phyloP scores from a whole-genome alignment of 805 yeast genomes.

The Hemisphaericaspora nanyangensis region DNA sequence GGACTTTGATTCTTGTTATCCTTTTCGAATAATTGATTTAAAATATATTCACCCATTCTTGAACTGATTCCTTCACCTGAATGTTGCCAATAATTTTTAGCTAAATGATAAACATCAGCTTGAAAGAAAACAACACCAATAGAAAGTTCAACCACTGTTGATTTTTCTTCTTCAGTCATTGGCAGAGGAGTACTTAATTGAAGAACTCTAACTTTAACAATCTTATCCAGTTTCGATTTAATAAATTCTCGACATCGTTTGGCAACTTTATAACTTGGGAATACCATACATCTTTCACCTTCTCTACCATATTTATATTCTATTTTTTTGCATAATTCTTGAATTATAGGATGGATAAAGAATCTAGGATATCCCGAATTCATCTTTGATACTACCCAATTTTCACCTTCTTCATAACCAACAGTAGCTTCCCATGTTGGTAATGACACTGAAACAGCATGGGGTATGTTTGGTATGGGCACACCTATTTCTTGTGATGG shows the following conservation, averaged over 20 bases:
- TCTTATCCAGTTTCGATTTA: slow-evolving; percentile 33
- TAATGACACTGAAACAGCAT: slow-evolving; percentile 90
- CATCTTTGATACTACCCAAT: slow-evolving; percentile 74
- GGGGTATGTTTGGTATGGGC: slow-evolving; percentile 86
- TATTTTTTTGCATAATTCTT: slow-evolving; percentile 49
- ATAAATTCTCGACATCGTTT: slow-evolving; percentile 82
- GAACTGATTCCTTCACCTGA: slow-evolving; percentile 96
- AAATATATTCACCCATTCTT: slow-evolving; percentile 79
- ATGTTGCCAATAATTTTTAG: slow-evolving; percentile 94
- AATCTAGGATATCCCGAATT: slow-evolving; percentile 87
- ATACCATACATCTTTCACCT: slow-evolving; percentile 70
- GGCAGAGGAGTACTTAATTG: slow-evolving; percentile 75
- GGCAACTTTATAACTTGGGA: slow-evolving; percentile 76
- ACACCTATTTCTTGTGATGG: slow-evolving; percentile 61
- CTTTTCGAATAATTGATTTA: slow-evolving; percentile 49
- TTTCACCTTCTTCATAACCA: slow-evolving; percentile 88
- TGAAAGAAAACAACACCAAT: slow-evolving; percentile 82
- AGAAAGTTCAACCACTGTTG: slow-evolving; percentile 59
- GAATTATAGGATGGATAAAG: slow-evolving; percentile 63
- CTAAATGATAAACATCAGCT: slow-evolving; percentile 50
- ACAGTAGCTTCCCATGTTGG: slow-evolving; percentile 95
- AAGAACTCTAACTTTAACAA: slow-evolving; percentile 51
- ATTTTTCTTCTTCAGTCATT: slow-evolving; percentile 51
- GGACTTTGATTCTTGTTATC: slow-evolving; percentile 7
- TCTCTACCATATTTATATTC: slow-evolving; percentile 74